A percentile compares a stretch with the other conserved stretches of the same genome.
These are phyloP conservation scores for Marvania coccoides DNA, from an alignment of 139 green algal species.

Conservation along the genomic window DNA sequence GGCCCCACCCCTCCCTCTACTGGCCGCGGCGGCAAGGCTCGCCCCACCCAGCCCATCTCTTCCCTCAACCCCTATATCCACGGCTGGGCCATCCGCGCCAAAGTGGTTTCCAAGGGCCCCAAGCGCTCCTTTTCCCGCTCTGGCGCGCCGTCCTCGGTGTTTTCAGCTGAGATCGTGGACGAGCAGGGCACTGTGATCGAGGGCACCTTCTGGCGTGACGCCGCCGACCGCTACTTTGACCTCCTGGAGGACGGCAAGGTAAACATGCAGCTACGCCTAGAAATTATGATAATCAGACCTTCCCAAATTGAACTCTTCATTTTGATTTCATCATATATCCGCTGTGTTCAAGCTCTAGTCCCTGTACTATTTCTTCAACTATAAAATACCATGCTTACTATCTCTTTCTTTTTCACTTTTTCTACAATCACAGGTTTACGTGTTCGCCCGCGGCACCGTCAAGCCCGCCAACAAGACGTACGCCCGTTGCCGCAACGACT, in stretches of 20 bases:
- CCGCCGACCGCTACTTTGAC: conserved; percentile 33
- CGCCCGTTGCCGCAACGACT: conserved; percentile 59
- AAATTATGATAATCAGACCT: too few relatives aligned
- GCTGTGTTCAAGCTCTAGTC: too few relatives aligned
- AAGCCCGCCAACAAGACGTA: conserved; percentile 74
- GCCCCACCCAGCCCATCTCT: conserved; percentile 43
- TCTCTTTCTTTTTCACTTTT: too few relatives aligned
- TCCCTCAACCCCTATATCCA: conserved; percentile 64
- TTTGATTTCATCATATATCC: too few relatives aligned
- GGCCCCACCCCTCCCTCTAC: conserved; percentile 17
- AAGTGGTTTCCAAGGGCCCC: conserved; percentile 37
- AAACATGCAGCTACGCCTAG: too few relatives aligned
- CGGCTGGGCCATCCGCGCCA: conserved; percentile 60
- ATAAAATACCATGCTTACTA: too few relatives aligned
- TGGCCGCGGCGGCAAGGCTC: background rate
- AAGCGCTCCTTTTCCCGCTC: conserved; percentile 26
- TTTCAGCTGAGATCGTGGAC: conserved; percentile 63
- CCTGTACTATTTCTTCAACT: too few relatives aligned
- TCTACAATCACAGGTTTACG: too few relatives aligned
- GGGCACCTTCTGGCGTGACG: conserved; percentile 71
- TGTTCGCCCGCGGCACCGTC: conserved; percentile 44
- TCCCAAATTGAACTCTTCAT: too few relatives aligned
- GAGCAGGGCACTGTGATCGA: conserved; percentile 64
- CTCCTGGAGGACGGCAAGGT: conserved; percentile 48
- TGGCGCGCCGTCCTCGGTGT: conserved; percentile 21